Evolutionary conservation across 169 alveolate genomes (phyloP).

Genomic region (Eimeria tenella): DNA sequence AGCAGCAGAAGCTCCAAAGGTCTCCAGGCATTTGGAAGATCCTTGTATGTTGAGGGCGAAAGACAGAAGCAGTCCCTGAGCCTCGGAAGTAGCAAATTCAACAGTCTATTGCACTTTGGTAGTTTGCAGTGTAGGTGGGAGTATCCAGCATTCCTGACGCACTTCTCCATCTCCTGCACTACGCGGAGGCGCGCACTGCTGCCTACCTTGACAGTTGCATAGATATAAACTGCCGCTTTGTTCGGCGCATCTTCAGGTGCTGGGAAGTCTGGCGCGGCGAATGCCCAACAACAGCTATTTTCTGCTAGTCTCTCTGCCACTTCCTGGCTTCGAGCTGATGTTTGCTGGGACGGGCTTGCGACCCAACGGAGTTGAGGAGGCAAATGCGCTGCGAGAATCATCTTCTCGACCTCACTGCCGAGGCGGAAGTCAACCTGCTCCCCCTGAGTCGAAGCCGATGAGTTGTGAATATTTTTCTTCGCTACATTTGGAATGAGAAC

Average conservation of each 20-base stretch:
- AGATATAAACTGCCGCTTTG: slow-evolving; percentile 47
- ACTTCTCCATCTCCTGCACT: background rate
- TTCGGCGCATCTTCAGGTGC: slow-evolving; percentile 40
- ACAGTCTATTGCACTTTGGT: too few relatives aligned
- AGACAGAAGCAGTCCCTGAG: slow-evolving; percentile 58
- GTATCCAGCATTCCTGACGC: background rate
- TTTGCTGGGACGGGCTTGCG: background rate
- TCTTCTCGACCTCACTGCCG: background rate
- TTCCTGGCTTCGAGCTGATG: slow-evolving; percentile 4
- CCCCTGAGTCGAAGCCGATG: background rate
- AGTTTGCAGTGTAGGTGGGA: background rate
- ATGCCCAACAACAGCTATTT: slow-evolving; percentile 16
- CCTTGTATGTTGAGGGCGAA: slow-evolving; percentile 47
- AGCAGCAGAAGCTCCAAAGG: slow-evolving; percentile 71
- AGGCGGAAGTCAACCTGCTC: background rate
- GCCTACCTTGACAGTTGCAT: slow-evolving; percentile 37
- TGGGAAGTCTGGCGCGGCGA: background rate
- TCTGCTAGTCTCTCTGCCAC: background rate
- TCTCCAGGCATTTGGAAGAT: slow-evolving; percentile 31
- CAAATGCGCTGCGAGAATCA: slow-evolving; percentile 42
- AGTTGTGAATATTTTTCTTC: background rate
- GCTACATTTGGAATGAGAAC: slow-evolving; percentile 8
- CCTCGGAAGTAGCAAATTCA: background rate
- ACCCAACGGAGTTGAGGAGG: slow-evolving; percentile 56
- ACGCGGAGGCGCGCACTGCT: background rate